These are phyloP conservation scores for Kodamaea suecica DNA, from an alignment of 1,139 yeast genomes.

Conservation along the genomic window DNA sequence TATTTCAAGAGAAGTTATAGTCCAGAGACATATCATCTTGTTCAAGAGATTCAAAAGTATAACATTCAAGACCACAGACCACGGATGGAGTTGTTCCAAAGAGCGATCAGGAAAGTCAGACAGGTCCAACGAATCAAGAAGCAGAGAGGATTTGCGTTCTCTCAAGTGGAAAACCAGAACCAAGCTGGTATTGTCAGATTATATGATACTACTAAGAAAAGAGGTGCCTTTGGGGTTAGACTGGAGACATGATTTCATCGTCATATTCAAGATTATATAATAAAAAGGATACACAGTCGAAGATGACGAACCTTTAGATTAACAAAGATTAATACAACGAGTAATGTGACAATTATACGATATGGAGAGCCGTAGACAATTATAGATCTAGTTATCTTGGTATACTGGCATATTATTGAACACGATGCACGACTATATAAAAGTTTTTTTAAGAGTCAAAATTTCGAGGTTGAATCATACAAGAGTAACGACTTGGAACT, in stretches of 20 bases:
- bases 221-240: constrained; percentile 28
- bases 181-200: constrained; percentile 89
- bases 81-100: constrained; percentile 93
- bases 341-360: too few relatives aligned
- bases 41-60: constrained; percentile 94
- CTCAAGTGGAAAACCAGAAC: constrained; percentile 91
- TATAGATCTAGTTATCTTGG: too few relatives aligned
- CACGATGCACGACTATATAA: too few relatives aligned
- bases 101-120: constrained; percentile 93
- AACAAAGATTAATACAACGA: too few relatives aligned
- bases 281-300: too few relatives aligned
- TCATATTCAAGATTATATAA: too few relatives aligned
- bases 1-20: constrained; percentile 86
- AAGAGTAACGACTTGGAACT: too few relatives aligned
- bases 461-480: too few relatives aligned
- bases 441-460: too few relatives aligned
- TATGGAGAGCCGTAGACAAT: too few relatives aligned
- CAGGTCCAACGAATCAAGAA: constrained; percentile 98
- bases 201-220: constrained; percentile 83
- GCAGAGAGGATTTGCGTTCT: constrained; percentile 97
- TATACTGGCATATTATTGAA: too few relatives aligned
- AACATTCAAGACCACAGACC: constrained; percentile 94
- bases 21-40: constrained; percentile 91
- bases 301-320: too few relatives aligned
- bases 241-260: not conserved